Conservation (phyloP, 305 asterid species). For the Salvia sclarea region DNA sequence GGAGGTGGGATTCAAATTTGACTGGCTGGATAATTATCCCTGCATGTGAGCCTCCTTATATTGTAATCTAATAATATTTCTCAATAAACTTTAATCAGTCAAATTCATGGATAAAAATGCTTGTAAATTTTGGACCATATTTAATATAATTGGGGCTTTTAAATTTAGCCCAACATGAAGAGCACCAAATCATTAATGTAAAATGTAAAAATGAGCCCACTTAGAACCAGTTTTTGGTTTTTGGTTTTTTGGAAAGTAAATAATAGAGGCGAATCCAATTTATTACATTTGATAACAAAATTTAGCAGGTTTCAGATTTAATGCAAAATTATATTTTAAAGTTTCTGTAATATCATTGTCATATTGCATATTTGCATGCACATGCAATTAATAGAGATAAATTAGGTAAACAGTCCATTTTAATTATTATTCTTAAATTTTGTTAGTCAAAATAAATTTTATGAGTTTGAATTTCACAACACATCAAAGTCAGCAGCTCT, state of each 20-base stretch:
- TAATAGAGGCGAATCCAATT: background rate
- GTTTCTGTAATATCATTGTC: background rate
- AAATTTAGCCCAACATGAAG: too few species aligned
- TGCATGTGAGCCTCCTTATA: background rate
- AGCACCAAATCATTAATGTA: too few species aligned
- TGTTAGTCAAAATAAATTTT: too few species aligned
- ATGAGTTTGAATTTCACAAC: too few species aligned
- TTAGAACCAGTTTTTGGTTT: background rate
- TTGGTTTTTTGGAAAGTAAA: background rate
- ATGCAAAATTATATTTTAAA: background rate
- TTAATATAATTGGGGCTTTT: too few species aligned
- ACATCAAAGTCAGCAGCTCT: too few species aligned
- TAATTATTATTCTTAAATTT: too few species aligned
- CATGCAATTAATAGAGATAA: background rate
- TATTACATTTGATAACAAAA: background rate
- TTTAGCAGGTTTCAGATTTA: background rate
- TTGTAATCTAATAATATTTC: background rate
- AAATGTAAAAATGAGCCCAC: too few species aligned
- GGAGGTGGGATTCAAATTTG: constrained; percentile 1
- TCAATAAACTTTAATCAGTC: too few species aligned
- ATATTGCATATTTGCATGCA: background rate
- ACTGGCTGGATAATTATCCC: background rate
- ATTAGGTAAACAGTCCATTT: background rate
- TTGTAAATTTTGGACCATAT: too few species aligned
- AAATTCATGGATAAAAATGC: too few species aligned